phyloP scores from a whole-genome alignment of 441 rosid species.

The Gossypium schwendimanii region DNA sequence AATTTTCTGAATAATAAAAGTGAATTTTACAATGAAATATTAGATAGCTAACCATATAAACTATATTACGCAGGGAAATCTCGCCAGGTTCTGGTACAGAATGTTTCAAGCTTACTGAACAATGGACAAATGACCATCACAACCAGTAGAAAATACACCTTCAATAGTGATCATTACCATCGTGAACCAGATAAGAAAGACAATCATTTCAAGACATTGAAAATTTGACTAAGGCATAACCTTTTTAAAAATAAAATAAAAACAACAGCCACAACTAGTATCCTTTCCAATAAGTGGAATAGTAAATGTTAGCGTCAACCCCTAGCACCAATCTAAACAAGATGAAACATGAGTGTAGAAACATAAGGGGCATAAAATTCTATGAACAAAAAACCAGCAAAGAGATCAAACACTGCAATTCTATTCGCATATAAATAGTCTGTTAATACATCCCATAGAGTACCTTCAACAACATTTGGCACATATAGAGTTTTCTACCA shows the following conservation, averaged over 20 bases:
- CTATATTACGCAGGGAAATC: neutral
- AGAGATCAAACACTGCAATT: neutral
- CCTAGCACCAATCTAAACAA: neutral
- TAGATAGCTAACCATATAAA: slow-evolving; percentile 1
- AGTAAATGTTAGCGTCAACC: neutral
- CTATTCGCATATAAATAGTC: neutral
- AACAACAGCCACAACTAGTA: neutral
- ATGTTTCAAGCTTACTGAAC: neutral
- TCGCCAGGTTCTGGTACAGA: neutral
- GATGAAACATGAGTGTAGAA: neutral
- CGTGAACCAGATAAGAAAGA: neutral
- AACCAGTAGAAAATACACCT: neutral
- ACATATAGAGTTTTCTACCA: neutral
- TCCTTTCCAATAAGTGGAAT: slow-evolving; percentile 4
- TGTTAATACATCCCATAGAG: neutral
- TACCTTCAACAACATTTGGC: neutral
- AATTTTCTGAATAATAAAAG: slow-evolving; percentile 52
- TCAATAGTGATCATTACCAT: neutral
- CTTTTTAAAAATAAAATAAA: neutral
- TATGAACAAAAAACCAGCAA: neutral
- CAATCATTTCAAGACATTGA: neutral
- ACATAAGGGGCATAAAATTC: neutral
- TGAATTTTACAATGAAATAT: slow-evolving; percentile 14
- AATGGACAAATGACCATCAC: neutral
- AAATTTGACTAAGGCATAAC: neutral